Evolutionary conservation across 768 basidiomycete genomes (phyloP), one percentile per base, ranked within the genome.

Genomic region (Tephrocybe sp.): DNA sequence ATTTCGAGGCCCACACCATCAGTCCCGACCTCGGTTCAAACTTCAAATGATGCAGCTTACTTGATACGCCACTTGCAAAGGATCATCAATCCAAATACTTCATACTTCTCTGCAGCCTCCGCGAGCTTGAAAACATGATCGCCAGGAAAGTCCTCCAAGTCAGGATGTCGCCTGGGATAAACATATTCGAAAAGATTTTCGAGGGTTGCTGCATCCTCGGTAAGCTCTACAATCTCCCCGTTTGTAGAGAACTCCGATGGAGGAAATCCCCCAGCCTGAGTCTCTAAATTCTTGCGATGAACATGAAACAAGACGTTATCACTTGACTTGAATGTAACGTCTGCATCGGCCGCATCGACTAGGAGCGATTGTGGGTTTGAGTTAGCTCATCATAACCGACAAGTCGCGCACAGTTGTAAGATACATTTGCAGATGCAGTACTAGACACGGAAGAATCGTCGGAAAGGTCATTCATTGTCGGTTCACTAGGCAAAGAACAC

Each of bases 161-260:
- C 54, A 0, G 61, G 64, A 16, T 60, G 57, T 12, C 59, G 61
- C n/a, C n/a, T n/a, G n/a, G n/a, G n/a, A n/a, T n/a, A n/a, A n/a
- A n/a, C n/a, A n/a, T n/a, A n/a, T n/a, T 12, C 47, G 52, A 67
- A 66, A 1, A 67, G 57, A 5, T 64, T 50, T 22, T 62, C 63
- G 2, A 68, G 57, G 1, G 59, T 59, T 8, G 39, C 23, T 2
- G 63, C 48, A 1, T 52, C 34, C 51, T 68, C 67, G 0, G 61
- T 52, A 5, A 68, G 58, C 1, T 50, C 21, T 3, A 61, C 54
- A 2, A 59, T 29, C 27, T 68, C 64, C 19, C 42, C 59, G 11
- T 12, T 3, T 1, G 48, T 54, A 6, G 47, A 39, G 38, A 65
- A 46, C 42, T 61, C 60, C 3, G 60, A 16, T 2, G 60, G 58